These are phyloP conservation scores for Thelephora ganbajun DNA, from an alignment of 768 basidiomycete species.

Conservation along the genomic window DNA sequence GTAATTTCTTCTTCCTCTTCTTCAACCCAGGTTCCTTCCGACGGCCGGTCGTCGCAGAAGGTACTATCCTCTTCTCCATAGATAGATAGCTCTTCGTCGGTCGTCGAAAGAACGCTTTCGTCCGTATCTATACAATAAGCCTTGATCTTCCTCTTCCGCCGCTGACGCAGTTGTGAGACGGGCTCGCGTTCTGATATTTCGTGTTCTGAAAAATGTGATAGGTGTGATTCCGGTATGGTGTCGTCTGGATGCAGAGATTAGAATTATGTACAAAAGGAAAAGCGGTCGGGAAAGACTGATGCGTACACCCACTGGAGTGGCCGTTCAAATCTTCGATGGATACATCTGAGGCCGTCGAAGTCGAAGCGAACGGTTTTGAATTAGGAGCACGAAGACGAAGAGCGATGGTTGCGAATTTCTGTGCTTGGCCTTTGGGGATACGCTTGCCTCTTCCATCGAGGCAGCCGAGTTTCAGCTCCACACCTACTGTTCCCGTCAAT, in stretches of 20 bases:
- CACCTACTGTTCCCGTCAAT: conserved; percentile 1
- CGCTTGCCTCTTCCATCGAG: conserved; percentile 4
- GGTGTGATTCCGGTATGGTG: no score
- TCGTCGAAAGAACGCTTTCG: conserved; percentile 17
- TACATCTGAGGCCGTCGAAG: neutral
- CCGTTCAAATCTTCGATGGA: no score
- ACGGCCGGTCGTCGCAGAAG: neutral
- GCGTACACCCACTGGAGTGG: no score
- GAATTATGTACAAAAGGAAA: no score
- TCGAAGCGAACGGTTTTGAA: neutral
- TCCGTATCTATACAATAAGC: conserved; percentile 32
- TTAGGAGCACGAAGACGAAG: conserved; percentile 8
- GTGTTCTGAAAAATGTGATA: no score
- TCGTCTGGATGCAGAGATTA: no score
- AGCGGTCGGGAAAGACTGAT: no score
- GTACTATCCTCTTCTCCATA: conserved; percentile 7
- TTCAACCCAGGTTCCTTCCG: neutral
- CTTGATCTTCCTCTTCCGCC: conserved; percentile 19
- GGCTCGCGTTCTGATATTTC: neutral
- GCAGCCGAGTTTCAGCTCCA: conserved; percentile 11
- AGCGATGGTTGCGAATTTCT: conserved; percentile 10
- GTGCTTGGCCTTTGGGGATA: conserved; percentile 7
- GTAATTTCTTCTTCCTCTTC: conserved; percentile 4
- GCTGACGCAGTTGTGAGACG: conserved; percentile 2
- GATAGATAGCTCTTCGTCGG: conserved; percentile 10